Evolutionary conservation across 495 filamentous ascomycete species (phyloP).

Genomic region (Penicillium longicatenatum): DNA sequence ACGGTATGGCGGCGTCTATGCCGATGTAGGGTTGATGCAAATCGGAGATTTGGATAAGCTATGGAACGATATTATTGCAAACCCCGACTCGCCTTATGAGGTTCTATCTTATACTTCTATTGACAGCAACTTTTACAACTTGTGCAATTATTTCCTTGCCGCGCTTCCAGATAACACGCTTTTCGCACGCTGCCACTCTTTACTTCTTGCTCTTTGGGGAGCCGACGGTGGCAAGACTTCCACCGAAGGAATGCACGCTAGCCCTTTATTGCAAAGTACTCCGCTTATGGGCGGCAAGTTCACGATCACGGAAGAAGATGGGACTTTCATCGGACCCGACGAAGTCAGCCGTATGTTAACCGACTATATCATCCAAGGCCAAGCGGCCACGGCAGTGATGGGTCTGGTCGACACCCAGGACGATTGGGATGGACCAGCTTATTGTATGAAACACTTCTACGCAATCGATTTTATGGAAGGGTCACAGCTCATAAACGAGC

Average conservation of each 20-base stretch:
- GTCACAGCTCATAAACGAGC: constrained; percentile 53
- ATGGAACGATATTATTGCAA: constrained; percentile 48
- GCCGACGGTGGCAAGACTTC: constrained; percentile 39
- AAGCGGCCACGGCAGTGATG: constrained; percentile 51
- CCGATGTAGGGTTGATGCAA: constrained; percentile 56
- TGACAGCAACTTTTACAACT: constrained; percentile 28
- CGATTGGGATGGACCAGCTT: constrained; percentile 55
- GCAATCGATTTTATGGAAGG: constrained; percentile 51
- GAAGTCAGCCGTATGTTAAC: constrained; percentile 43
- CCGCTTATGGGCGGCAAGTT: constrained; percentile 25
- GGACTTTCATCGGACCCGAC: constrained; percentile 25
- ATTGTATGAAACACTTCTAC: constrained; percentile 47
- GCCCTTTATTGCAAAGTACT: constrained; percentile 45
- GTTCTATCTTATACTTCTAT: not conserved
- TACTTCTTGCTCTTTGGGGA: constrained; percentile 53
- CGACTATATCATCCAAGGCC: constrained; percentile 57
- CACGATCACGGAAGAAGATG: constrained; percentile 24
- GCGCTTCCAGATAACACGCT: constrained; percentile 44
- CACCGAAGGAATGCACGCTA: constrained; percentile 54
- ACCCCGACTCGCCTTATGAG: constrained; percentile 42
- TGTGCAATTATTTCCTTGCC: constrained; percentile 54
- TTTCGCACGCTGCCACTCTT: constrained; percentile 50
- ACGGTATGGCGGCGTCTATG: constrained; percentile 57
- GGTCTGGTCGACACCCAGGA: constrained; percentile 52
- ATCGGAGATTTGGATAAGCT: constrained; percentile 56